phyloP scores from a whole-genome alignment of 2,329 filamentous ascomycete species.

The Dendryphion nanum region DNA sequence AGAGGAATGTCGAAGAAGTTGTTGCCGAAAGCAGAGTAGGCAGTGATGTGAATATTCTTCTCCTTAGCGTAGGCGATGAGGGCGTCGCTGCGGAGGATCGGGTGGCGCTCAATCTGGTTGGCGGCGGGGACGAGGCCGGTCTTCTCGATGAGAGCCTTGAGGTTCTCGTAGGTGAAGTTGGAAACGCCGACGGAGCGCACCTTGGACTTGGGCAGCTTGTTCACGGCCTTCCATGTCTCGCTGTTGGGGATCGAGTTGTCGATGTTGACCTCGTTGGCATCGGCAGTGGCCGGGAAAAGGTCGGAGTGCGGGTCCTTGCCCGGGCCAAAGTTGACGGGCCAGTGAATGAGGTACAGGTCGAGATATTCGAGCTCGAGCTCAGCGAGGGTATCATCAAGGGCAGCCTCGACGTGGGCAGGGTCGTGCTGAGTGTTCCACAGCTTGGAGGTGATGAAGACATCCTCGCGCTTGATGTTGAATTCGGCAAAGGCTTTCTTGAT shows the following conservation, averaged over 20 bases:
- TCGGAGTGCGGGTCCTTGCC: slow-evolving; percentile 55
- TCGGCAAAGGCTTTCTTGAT: slow-evolving; percentile 30
- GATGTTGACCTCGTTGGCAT: slow-evolving; percentile 52
- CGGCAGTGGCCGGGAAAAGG: slow-evolving; percentile 41
- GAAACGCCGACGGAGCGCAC: slow-evolving; percentile 29
- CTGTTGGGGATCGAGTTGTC: slow-evolving; percentile 27
- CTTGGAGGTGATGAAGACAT: slow-evolving; percentile 65
- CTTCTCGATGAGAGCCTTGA: slow-evolving; percentile 57
- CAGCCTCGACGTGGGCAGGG: slow-evolving; percentile 62
- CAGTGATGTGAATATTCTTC: slow-evolving; percentile 31
- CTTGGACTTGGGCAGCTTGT: slow-evolving; percentile 38
- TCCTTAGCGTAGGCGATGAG: slow-evolving; percentile 29
- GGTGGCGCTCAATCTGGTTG: slow-evolving; percentile 33
- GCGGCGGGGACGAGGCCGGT: slow-evolving; percentile 28
- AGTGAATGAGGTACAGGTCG: slow-evolving; percentile 86
- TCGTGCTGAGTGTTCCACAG: slow-evolving; percentile 91
- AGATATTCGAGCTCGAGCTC: slow-evolving; percentile 86
- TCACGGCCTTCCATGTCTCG: slow-evolving; percentile 41
- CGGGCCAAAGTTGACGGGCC: slow-evolving; percentile 71
- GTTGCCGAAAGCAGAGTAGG: slow-evolving; percentile 30
- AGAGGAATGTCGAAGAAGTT: slow-evolving; percentile 53
- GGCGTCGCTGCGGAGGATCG: slow-evolving; percentile 26
- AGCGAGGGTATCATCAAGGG: slow-evolving; percentile 70
- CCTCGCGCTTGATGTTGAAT: slow-evolving; percentile 24
- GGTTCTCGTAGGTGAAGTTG: slow-evolving; percentile 20